phyloP scores from a whole-genome alignment of 352 stramenopile genomes.

The Phytophthora citricola region DNA sequence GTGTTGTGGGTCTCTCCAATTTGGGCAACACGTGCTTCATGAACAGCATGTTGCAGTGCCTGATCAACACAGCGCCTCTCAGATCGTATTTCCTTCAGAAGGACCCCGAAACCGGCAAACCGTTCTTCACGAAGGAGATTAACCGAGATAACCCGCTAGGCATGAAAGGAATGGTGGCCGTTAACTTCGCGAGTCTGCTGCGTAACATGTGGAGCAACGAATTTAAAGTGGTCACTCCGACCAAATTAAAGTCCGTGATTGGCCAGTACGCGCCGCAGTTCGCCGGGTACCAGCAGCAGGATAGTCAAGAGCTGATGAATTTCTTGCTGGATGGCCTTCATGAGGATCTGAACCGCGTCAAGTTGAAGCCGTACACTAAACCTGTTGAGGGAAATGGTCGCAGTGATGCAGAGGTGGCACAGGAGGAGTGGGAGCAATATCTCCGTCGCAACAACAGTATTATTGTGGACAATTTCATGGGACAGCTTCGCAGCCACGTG shows the following conservation, averaged over 20 bases:
- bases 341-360: constrained; percentile 92
- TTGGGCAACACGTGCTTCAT: constrained; percentile 88
- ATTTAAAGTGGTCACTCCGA: constrained; percentile 83
- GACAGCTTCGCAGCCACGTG: constrained; percentile 88
- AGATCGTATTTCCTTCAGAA: constrained; percentile 93
- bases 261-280: constrained; percentile 90
- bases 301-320: constrained; percentile 93
- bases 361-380: constrained; percentile 80
- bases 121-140: constrained; percentile 80
- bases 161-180: constrained; percentile 93
- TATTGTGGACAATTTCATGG: constrained; percentile 92
- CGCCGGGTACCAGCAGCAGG: constrained; percentile 90
- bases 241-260: constrained; percentile 84
- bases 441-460: constrained; percentile 92
- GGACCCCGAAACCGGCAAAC: constrained; percentile 55
- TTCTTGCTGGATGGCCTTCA: constrained; percentile 93
- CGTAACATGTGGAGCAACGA: constrained; percentile 95
- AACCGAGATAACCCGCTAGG: constrained; percentile 96
- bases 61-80: constrained; percentile 94
- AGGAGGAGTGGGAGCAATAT: constrained; percentile 88
- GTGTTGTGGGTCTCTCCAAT: constrained; percentile 82
- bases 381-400: constrained; percentile 78
- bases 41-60: constrained; percentile 91
- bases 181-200: constrained; percentile 95
- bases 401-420: constrained; percentile 66